Percentiles rank a stretch among this genome's conserved stretches.
Evolutionary conservation across 139 green algal species (phyloP).

Genomic region (Chlamydomonas asymmetrica): DNA sequence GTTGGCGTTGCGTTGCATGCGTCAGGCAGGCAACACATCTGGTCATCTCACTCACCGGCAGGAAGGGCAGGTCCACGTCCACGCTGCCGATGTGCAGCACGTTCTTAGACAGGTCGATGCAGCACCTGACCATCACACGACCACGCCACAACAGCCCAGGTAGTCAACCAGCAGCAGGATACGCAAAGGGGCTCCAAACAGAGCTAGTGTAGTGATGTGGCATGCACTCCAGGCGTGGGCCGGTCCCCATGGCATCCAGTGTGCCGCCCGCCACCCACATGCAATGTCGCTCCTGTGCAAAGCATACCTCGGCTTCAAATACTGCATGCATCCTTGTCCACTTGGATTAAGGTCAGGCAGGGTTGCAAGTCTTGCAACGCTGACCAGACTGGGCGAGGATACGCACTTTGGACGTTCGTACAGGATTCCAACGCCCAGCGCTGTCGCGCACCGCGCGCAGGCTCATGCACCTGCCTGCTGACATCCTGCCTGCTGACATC

Average conservation of each 20-base stretch:
- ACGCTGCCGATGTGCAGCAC: constrained; percentile 68
- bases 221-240: neutral
- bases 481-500: constrained; percentile 24
- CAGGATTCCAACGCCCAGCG: neutral
- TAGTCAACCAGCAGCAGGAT: neutral
- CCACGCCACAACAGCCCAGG: neutral
- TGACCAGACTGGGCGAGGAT: neutral
- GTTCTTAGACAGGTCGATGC: constrained; percentile 67
- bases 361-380: neutral
- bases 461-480: constrained; percentile 8
- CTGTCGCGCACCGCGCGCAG: neutral
- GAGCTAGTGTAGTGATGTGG: neutral
- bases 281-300: neutral
- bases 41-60: constrained; percentile 60
- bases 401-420: neutral
- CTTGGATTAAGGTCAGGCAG: no score
- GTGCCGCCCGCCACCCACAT: neutral
- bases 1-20: no score
- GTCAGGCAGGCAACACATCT: no score
- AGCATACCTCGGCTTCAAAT: neutral
- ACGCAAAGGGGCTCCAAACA: neutral
- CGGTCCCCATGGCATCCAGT: neutral
- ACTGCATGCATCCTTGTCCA: no score
- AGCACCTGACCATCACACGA: constrained; percentile 54
- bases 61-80: constrained; percentile 73